Conservation (phyloP, 352 stramenopile species). For the Plasmopara viticola region DNA sequence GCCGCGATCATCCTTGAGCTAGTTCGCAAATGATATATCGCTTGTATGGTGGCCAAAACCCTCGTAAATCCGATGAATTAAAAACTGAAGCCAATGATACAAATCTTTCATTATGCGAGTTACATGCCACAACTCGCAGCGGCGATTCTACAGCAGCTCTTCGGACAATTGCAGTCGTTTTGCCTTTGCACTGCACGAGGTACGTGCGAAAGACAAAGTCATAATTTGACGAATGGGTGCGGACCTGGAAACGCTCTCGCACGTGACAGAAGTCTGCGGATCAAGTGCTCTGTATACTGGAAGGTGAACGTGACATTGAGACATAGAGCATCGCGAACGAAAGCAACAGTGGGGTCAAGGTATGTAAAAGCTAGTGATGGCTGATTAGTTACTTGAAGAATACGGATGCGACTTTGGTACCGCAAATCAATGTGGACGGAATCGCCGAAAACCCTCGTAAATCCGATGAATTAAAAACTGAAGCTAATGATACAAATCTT, state of each 20-base stretch:
- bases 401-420: constrained; percentile 25
- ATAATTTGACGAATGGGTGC: background rate
- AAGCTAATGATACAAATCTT: too few species aligned
- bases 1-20: constrained; percentile 52
- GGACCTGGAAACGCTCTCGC: constrained; percentile 5
- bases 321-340: too few species aligned
- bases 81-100: too few species aligned
- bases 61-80: too few species aligned
- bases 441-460: constrained; percentile 35
- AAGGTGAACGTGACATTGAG: too few species aligned
- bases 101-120: constrained; percentile 28
- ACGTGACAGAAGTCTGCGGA: constrained; percentile 41
- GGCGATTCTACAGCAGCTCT: constrained; percentile 52
- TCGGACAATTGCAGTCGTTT: constrained; percentile 29
- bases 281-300: constrained; percentile 32
- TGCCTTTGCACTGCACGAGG: constrained; percentile 58
- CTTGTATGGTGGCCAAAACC: too few species aligned
- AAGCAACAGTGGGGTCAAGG: too few species aligned
- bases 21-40: too few species aligned
- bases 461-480: too few species aligned
- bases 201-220: constrained; percentile 12
- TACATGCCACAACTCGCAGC: constrained; percentile 40
- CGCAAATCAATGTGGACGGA: constrained; percentile 48
- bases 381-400: too few species aligned
- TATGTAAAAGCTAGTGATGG: too few species aligned